Evolutionary conservation across 2,329 filamentous ascomycete species (phyloP).

Genomic region (Xenosphaeropsis pyriputrescens): DNA sequence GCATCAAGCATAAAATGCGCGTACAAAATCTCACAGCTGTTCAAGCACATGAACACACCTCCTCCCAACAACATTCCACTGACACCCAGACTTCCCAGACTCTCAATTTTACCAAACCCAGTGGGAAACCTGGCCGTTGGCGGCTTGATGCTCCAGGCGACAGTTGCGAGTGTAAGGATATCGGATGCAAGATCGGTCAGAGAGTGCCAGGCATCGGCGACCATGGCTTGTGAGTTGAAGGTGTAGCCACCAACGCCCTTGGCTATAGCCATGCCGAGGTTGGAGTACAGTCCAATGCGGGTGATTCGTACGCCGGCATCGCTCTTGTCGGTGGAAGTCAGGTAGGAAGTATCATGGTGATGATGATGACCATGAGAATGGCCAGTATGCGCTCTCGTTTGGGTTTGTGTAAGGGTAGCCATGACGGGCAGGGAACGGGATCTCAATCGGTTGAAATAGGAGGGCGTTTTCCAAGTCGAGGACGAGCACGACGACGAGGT

Average conservation of each 20-base stretch:
- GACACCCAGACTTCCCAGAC: conserved; percentile 81
- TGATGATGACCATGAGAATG: conserved; percentile 41
- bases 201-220: conserved; percentile 90
- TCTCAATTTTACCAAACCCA: conserved; percentile 97
- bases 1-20: conserved; percentile 58
- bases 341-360: conserved; percentile 73
- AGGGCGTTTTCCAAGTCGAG: conserved; percentile 9
- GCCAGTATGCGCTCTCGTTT: conserved; percentile 26
- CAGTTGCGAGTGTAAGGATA: conserved; percentile 83
- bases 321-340: conserved; percentile 70
- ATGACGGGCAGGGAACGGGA: conserved; percentile 11
- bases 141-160: conserved; percentile 81
- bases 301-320: conserved; percentile 94
- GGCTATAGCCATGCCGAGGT: conserved; percentile 83
- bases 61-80: conserved; percentile 82
- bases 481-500: background rate
- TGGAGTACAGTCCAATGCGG: conserved; percentile 73
- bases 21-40: conserved; percentile 55
- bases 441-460: conserved; percentile 10
- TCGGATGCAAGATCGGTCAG: conserved; percentile 92
- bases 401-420: conserved; percentile 15
- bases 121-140: conserved; percentile 73
- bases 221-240: conserved; percentile 88
- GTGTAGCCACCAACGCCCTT: conserved; percentile 87
- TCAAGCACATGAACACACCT: conserved; percentile 82